phyloP scores from a whole-genome alignment of 1,284 basidiomycete species.

The Trichosporon sp. region DNA sequence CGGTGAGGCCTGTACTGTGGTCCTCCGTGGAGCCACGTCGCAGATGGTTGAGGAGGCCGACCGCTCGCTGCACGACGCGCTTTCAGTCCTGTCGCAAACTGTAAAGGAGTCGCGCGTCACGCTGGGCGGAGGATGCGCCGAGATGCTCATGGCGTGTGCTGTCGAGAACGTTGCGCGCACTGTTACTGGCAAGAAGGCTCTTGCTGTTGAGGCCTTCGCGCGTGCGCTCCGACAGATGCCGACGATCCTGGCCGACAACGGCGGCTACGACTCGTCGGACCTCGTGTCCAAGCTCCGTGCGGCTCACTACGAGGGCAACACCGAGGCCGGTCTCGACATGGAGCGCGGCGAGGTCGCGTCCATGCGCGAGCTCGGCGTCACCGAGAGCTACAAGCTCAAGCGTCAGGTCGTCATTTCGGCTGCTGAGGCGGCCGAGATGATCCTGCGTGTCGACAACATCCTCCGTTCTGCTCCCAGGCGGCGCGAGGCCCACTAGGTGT shows the following conservation, averaged over 20 bases:
- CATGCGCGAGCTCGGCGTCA: slow-evolving; percentile 82
- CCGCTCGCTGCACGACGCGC: slow-evolving; percentile 92
- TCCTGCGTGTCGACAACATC: slow-evolving; percentile 52
- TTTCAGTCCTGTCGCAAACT: slow-evolving; percentile 94
- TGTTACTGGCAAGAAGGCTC: slow-evolving; percentile 89
- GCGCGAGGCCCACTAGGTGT: slow-evolving; percentile 50
- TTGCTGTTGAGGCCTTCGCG: slow-evolving; percentile 88
- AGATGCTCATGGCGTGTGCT: slow-evolving; percentile 94
- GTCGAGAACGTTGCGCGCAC: slow-evolving; percentile 83
- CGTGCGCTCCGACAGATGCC: slow-evolving; percentile 82
- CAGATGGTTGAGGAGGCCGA: slow-evolving; percentile 99
- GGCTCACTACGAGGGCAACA: slow-evolving; percentile 84
- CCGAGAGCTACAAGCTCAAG: slow-evolving; percentile 97
- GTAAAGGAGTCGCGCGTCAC: slow-evolving; percentile 93
- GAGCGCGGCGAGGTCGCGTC: slow-evolving; percentile 74
- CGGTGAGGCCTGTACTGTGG: slow-evolving; percentile 97
- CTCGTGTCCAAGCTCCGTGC: slow-evolving; percentile 84
- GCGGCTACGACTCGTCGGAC: slow-evolving; percentile 95
- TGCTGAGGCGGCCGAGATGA: slow-evolving; percentile 95
- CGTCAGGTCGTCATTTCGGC: slow-evolving; percentile 89
- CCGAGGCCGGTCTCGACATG: slow-evolving; percentile 91
- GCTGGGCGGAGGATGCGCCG: slow-evolving; percentile 92
- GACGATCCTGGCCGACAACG: slow-evolving; percentile 94
- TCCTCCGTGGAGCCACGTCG: slow-evolving; percentile 89
- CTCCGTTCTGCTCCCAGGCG: slow-evolving; percentile 56